These are phyloP conservation scores for Tricladium varicosporioides DNA, from an alignment of 2,329 filamentous ascomycete genomes.

Conservation along the genomic window DNA sequence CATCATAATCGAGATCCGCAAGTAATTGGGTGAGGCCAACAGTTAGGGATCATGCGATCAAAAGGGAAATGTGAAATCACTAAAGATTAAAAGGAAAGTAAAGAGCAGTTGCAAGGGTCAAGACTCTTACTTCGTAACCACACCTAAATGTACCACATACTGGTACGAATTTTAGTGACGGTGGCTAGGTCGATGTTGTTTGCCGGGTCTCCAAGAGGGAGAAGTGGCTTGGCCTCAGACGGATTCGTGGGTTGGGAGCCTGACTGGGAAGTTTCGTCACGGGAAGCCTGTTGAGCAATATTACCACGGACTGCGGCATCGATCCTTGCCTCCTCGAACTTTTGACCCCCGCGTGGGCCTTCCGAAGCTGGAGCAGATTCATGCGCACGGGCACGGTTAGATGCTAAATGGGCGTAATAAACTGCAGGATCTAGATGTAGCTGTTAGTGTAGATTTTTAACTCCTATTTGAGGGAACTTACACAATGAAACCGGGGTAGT, in stretches of 20 bases:
- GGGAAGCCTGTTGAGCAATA: conserved; percentile 7
- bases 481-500: conserved; percentile 79
- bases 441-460: conserved; percentile 13
- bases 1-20: conserved; percentile 9
- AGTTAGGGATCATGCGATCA: conserved; percentile 20
- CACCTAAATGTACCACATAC: conserved; percentile 36
- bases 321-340: conserved; percentile 35
- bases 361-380: conserved; percentile 50
- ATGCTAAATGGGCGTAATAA: conserved; percentile 93
- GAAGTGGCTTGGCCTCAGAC: conserved; percentile 24
- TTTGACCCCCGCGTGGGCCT: conserved; percentile 43
- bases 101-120: conserved; percentile 20
- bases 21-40: conserved; percentile 5
- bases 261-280: conserved; percentile 21
- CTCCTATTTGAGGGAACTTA: conserved; percentile 42
- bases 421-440: conserved; percentile 65
- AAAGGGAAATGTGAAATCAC: conserved; percentile 18
- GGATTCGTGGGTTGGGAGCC: conserved; percentile 11
- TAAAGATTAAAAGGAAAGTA: conserved; percentile 16
- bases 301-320: conserved; percentile 16
- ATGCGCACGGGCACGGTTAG: conserved; percentile 75
- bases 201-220: conserved; percentile 24
- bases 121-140: conserved; percentile 5
- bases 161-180: conserved; percentile 24
- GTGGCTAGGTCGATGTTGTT: conserved; percentile 7